Base-by-base conservation (phyloP, 441 rosid species). In the Euphorbia schlechtendalii region DNA sequence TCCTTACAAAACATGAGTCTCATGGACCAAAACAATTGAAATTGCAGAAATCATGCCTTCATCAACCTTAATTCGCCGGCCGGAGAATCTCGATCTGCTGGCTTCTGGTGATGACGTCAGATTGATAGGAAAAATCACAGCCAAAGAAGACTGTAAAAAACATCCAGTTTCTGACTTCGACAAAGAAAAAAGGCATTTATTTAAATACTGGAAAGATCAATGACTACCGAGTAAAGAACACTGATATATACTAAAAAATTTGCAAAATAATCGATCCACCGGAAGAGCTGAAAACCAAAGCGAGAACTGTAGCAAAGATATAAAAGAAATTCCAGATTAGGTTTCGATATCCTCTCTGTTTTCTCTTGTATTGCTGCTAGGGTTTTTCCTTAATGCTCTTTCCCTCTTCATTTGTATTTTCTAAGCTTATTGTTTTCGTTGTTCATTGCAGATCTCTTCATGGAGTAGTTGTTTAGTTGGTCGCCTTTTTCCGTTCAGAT, bases 381-480 rank as follows among this genome's bases (percentile, higher is more conserved):
- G 80, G 74, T 59, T 59, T 38, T 24, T 25, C 38, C 25, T 13
- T 38, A 14, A 24, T 11, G 17, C 13, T 77, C 72, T 72, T 22
- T 68, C 49, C 59, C 41, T 64, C 54, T 54, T 28, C 18, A 2
- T 41, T 28, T 8, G 0, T n/a, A 46, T 0, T 14, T 70, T 60
- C 57, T 51, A 18, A 62, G 21, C 21, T 5, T 28, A 28, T 61
- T 18, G 40, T 12, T 20, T 25, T 41, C 49, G 6, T 34, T 54
- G 5, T 48, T 38, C 17, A 21, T 57, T 24, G 24, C 74, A 73
- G 83, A 77, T 77, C 81, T 55, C 49, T 43, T 14, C 3, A 81
- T 81, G 84, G 82, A 69, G 41, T 57, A 61, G 5, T 48, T 67
- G 56, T 62, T 65, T 52, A 65, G 60, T 60, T 72, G 72, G 74